Evolutionary conservation across 2,329 filamentous ascomycete species (phyloP), one percentile per base, ranked within the genome.

Genomic region (Pseudogymnoascus sp.): DNA sequence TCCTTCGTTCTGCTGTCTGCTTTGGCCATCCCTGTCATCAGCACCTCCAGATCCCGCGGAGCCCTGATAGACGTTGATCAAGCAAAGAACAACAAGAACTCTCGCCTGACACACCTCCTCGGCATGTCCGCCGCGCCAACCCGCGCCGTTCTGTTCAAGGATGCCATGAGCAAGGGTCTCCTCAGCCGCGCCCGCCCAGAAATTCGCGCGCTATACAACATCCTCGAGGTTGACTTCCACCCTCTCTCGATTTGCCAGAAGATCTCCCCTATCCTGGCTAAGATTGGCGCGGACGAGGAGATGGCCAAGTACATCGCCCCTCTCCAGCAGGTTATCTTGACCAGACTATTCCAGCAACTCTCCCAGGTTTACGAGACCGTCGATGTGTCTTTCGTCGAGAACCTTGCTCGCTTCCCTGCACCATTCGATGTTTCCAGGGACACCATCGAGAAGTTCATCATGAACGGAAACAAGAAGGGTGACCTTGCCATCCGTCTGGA

Each of bases 391-490:
- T 97, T 97, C 70, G 93, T 99, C 55, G 88, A 96, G 75, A 87
- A 90, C 71, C 88, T 99, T 61, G 94, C 94, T 65, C 85, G 94
- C 72, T 99, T 99, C 82, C 94, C 94, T 8, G 92, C 96, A 74
- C 91, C 94, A 42, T 97, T 95, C 84, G 89, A 97, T 78, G 92
- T 97, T 68, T 89, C 85, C 66, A 87, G 89, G 61, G 86, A 88
- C 67, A 96, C 90, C 65, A 95, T 99, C 68, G 94, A 99, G 82
- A 99, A 97, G 80, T 99, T 99, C 82, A 97, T 99, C 82, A 99
- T 99, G 94, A 99, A 99, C 77, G 94, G 94, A 66, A 97, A 96
- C 84, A 99, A 99, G 86, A 99, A 99, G 85, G 94, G 94, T 62
- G 94, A 99, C 71, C 83, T 99, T 52, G 89, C 94, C 61, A 95